Percentiles rank a stretch among this genome's conserved stretches.
These are phyloP conservation scores for Termitomyces sp. DNA, from an alignment of 768 basidiomycete species.

Conservation along the genomic window DNA sequence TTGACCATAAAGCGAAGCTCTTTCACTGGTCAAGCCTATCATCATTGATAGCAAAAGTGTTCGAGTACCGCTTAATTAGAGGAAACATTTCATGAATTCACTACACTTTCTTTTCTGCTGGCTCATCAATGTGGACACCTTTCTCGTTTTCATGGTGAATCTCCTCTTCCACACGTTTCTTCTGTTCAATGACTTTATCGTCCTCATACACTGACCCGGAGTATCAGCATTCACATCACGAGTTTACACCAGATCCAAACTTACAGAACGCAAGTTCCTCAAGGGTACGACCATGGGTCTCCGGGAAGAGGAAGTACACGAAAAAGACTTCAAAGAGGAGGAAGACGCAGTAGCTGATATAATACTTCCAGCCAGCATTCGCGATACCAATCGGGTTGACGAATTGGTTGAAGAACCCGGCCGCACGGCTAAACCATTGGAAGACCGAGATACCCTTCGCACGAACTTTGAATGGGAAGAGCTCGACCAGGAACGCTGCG, in stretches of 20 bases:
- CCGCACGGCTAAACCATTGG: conserved; percentile 50
- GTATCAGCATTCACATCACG: background rate
- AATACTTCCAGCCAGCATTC: conserved; percentile 54
- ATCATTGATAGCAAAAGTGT: background rate
- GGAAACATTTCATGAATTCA: background rate
- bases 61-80: background rate
- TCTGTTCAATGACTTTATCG: conserved; percentile 34
- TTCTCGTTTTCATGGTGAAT: conserved; percentile 15
- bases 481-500: conserved; percentile 57
- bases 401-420: conserved; percentile 61
- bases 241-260: conserved; percentile 14
- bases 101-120: background rate
- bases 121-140: background rate
- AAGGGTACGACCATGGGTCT: conserved; percentile 45
- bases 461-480: conserved; percentile 61
- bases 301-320: conserved; percentile 59
- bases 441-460: conserved; percentile 57
- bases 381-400: conserved; percentile 60
- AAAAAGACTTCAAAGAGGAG: conserved; percentile 48
- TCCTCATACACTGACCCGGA: conserved; percentile 33
- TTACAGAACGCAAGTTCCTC: conserved; percentile 57
- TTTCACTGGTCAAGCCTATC: background rate
- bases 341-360: conserved; percentile 49
- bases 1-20: background rate
- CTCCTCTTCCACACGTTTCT: conserved; percentile 34